phyloP scores from a whole-genome alignment of 1,284 basidiomycete genomes.

The Sporisorium scitamineum region DNA sequence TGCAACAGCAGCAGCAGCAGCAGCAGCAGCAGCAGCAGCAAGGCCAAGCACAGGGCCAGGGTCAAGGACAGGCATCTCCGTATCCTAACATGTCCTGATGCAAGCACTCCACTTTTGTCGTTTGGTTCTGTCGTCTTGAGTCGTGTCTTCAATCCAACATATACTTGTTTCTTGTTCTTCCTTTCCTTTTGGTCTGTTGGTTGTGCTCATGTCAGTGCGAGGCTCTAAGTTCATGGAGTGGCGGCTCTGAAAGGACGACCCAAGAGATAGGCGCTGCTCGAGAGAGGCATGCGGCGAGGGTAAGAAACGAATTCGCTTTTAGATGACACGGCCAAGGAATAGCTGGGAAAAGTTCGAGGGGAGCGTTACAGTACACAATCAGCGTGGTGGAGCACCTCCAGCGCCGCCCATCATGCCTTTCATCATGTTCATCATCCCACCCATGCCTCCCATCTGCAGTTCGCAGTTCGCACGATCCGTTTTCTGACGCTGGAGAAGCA shows the following conservation, averaged over 20 bases:
- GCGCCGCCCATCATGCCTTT: conserved; percentile 83
- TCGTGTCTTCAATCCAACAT: conserved; percentile 6
- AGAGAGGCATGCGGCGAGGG: too few relatives aligned
- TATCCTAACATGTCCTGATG: conserved; percentile 37
- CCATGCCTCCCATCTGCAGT: conserved; percentile 70
- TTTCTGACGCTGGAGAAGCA: too few relatives aligned
- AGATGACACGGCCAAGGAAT: too few relatives aligned
- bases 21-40: conserved; percentile 37
- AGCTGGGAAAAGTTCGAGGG: not conserved
- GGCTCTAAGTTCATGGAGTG: too few relatives aligned
- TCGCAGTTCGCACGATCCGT: too few relatives aligned
- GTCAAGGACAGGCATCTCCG: conserved; percentile 27
- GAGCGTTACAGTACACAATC: not conserved
- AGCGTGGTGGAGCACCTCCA: conserved; percentile 51
- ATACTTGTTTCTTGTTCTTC: not conserved
- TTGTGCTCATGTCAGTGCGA: not conserved
- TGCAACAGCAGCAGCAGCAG: conserved; percentile 35
- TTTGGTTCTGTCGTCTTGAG: conserved; percentile 1
- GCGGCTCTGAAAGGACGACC: too few relatives aligned
- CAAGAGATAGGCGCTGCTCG: too few relatives aligned
- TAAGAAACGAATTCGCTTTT: too few relatives aligned
- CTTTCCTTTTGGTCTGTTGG: not conserved
- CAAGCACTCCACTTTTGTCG: not conserved
- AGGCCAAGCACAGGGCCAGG: conserved; percentile 22
- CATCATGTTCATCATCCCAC: conserved; percentile 75